phyloP scores from a whole-genome alignment of 2,329 filamentous ascomycete genomes.

The Furcasterigmium furcatum region DNA sequence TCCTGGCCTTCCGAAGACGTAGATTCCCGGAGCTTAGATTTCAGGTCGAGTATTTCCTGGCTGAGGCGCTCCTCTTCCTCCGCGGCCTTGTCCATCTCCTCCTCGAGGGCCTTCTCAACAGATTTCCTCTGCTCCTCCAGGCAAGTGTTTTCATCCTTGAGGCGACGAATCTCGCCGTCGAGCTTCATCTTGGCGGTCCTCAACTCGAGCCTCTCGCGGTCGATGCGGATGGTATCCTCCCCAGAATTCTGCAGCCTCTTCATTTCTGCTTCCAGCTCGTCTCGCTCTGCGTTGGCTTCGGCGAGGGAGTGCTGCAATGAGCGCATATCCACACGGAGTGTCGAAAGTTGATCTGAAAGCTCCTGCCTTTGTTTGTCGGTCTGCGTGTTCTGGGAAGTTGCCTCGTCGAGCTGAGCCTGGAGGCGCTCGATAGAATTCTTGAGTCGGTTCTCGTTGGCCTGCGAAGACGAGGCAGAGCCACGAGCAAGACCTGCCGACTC shows the following conservation, averaged over 20 bases:
- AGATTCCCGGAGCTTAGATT: slow-evolving; percentile 39
- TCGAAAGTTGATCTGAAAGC: slow-evolving; percentile 61
- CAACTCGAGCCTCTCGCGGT: slow-evolving; percentile 67
- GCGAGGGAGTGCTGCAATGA: slow-evolving; percentile 52
- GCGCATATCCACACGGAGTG: slow-evolving; percentile 57
- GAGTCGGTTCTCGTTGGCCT: slow-evolving; percentile 8
- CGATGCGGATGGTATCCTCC: slow-evolving; percentile 57
- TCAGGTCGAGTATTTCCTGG: slow-evolving; percentile 50
- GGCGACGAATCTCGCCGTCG: slow-evolving; percentile 62
- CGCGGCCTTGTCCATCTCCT: slow-evolving; percentile 63
- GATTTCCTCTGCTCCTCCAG: slow-evolving; percentile 54
- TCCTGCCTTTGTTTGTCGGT: slow-evolving; percentile 57
- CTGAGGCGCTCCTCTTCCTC: slow-evolving; percentile 62
- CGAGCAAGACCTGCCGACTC: slow-evolving; percentile 13
- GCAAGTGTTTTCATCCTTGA: slow-evolving; percentile 60
- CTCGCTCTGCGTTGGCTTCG: slow-evolving; percentile 61
- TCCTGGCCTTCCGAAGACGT: slow-evolving; percentile 49
- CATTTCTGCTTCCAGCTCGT: slow-evolving; percentile 62
- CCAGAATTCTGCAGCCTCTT: slow-evolving; percentile 51
- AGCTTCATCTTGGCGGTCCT: slow-evolving; percentile 65
- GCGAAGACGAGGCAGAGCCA: slow-evolving; percentile 7
- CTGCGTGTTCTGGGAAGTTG: slow-evolving; percentile 53
- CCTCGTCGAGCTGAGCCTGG: slow-evolving; percentile 54
- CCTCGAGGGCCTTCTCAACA: slow-evolving; percentile 61
- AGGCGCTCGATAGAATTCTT: slow-evolving; percentile 47